Evolutionary conservation across 2,329 filamentous ascomycete species (phyloP).

Genomic region (Fusarium redolens): DNA sequence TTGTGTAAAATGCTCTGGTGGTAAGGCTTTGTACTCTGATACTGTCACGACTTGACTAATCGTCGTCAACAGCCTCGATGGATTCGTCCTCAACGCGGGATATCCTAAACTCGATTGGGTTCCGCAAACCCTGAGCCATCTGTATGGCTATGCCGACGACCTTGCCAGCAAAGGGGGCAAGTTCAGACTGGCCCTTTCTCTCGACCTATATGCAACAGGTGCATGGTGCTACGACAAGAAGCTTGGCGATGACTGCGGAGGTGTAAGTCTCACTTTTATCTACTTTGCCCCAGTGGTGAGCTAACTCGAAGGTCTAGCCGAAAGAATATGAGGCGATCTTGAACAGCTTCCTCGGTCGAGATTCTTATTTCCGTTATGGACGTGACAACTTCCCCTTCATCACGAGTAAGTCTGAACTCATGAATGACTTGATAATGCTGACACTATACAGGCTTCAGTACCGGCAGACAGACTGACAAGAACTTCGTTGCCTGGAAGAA

Average conservation of each 20-base stretch:
- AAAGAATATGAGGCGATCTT: background rate
- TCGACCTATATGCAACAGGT: background rate
- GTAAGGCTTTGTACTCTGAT: background rate
- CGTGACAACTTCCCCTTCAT: background rate
- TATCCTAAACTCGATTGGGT: slow-evolving; percentile 1
- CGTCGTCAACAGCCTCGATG: background rate
- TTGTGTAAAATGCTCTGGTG: too few relatives aligned
- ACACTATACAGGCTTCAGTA: background rate
- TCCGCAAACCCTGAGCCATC: background rate
- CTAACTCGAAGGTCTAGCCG: background rate
- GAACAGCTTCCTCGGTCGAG: background rate
- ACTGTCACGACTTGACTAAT: background rate
- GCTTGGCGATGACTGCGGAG: background rate
- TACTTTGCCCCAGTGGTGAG: background rate
- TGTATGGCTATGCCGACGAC: background rate
- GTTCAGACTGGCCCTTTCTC: background rate
- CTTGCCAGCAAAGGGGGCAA: background rate
- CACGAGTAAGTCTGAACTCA: background rate
- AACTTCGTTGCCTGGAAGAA: background rate
- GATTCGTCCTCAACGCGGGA: slow-evolving; percentile 1
- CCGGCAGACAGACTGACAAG: background rate
- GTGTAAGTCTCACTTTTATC: background rate
- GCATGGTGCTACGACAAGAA: background rate
- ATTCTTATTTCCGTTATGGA: background rate
- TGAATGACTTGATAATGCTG: background rate